Base-by-base conservation (phyloP, 2,329 filamentous ascomycete species). In the Clonostachys chloroleuca region DNA sequence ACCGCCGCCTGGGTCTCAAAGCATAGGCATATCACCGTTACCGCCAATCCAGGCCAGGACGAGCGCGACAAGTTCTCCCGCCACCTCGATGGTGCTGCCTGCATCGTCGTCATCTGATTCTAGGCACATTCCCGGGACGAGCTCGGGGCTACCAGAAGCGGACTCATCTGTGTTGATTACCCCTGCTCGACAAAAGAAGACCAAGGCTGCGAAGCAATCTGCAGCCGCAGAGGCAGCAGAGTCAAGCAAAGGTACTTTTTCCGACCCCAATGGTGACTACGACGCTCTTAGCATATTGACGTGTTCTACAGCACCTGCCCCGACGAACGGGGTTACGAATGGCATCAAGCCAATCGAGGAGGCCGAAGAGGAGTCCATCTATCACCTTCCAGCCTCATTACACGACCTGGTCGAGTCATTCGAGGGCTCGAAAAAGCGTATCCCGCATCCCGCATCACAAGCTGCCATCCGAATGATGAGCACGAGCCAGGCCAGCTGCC, bases 381-480 rank as follows among this genome's bases (percentile, higher is more conserved):
- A 92, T 65, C 92, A 97, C 64, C 80, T 99, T 36, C 94, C 94
- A 5, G 82, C 91, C 7, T 90, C 88, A 33, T 72, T 99, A 46
- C 88, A 91, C 59, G 94, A 99, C 63, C 75, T 99, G 34, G 81
- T 97, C 16, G 89, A 96, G 49, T 91, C 92, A 1, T 96, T 92
- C 60, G 92, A 97, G 64, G 78, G 83, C 13, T 89, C 88, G 3
- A 92, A 89, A 69, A 84, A 82, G 59, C 82, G 86, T 34, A 77
- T 81, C 20, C 69, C 78, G 46, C 75, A 81, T 14, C 73, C 79
- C 6, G 75, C 78, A 17, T 82, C 87, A 46, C 81, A 83, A 34
- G 75, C 84, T 40, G 83, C 89, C 45, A 77, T 89, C 59, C 81
- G 84, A 54, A 81, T 95, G 73, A 81, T 96, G 59, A 80, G 81